Conservation (phyloP, 257 asterid species). For the Penstemon newberryi region DNA sequence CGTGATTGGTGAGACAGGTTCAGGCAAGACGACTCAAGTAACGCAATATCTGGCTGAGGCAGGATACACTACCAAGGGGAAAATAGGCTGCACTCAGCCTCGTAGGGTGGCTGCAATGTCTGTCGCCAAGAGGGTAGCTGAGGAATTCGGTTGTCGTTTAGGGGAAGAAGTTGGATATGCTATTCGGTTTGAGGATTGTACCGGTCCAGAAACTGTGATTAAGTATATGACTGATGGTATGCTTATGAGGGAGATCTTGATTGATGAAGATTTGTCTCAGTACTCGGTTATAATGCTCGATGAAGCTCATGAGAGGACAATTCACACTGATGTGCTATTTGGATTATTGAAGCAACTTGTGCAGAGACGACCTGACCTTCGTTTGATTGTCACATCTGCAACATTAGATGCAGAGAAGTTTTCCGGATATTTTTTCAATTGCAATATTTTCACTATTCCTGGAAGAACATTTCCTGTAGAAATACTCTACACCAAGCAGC, state of each 20-base stretch:
- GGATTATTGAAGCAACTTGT: constrained; percentile 78
- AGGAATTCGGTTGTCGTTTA: constrained; percentile 90
- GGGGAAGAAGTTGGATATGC: constrained; percentile 98
- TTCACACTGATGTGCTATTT: constrained; percentile 82
- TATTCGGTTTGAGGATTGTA: constrained; percentile 93
- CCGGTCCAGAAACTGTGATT: constrained; percentile 93
- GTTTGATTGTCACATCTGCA: constrained; percentile 89
- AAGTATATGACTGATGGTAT: constrained; percentile 98
- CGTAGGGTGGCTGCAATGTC: constrained; percentile 99
- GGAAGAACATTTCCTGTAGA: constrained; percentile 96
- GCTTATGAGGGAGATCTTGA: constrained; percentile 90
- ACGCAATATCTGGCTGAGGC: constrained; percentile 96
- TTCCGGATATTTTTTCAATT: constrained; percentile 85
- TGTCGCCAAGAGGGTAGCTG: constrained; percentile 97
- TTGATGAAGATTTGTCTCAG: constrained; percentile 78
- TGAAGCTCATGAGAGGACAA: constrained; percentile 95
- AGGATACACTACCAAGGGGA: constrained; percentile 88
- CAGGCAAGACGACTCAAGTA: constrained; percentile 94
- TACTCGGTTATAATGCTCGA: constrained; percentile 93
- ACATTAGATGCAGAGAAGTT: constrained; percentile 95
- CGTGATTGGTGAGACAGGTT: constrained; percentile 96
- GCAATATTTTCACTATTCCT: constrained; percentile 94
- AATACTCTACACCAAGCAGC: constrained; percentile 88
- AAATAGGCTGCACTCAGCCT: constrained; percentile 94
- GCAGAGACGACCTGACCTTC: constrained; percentile 83